Evolutionary conservation across 768 basidiomycete species (phyloP), one percentile per base, ranked within the genome.

Genomic region (Tulasnella sp.): DNA sequence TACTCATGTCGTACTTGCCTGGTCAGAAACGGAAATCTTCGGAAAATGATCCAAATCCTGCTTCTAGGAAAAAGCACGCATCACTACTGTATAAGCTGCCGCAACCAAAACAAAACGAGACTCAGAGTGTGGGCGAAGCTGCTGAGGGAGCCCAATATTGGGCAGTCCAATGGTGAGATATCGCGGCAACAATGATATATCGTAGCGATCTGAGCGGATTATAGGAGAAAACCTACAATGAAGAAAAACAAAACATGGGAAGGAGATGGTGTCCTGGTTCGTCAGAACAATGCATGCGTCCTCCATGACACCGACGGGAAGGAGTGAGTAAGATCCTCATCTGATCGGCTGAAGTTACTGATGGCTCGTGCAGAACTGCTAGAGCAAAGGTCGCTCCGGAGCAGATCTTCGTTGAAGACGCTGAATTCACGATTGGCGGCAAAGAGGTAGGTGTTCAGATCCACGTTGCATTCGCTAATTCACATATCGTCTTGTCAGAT

Each of bases 221-320:
- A 8, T 32, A 86, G 87, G 85, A 74, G 87, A 32, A 83, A 80
- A 58, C 75, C 72, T 37, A 76, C 79, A 59, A 68, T 70, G 33
- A 84, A 72, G 68, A 90, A 90, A 64, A 75, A 87, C 58, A 83
- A 84, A 61, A 83, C 79, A 0, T 91, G 90, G 88, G 87, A 90
- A 51, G 86, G 55, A 10, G 61, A 62, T 48, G 61, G 53, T 3
- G 48, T 59, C 27, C 47, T 62, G 22, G 42, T 49, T 33, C 32
- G 58, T n/a, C 42, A 55, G 37, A 2, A 85, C 81, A 55, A 78
- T 72, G 6, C 82, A 73, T 63, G 68, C 83, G 81, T 84, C 59
- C 53, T 64, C 33, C 56, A 56, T 42, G 59, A 63, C 34, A 43
- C 34, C 6, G 72, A 74, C 48, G 86, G 86, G 2, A 76, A 79